These are phyloP conservation scores for Tolypocladium ophioglossoides DNA, from an alignment of 2,329 filamentous ascomycete genomes.

Conservation along the genomic window DNA sequence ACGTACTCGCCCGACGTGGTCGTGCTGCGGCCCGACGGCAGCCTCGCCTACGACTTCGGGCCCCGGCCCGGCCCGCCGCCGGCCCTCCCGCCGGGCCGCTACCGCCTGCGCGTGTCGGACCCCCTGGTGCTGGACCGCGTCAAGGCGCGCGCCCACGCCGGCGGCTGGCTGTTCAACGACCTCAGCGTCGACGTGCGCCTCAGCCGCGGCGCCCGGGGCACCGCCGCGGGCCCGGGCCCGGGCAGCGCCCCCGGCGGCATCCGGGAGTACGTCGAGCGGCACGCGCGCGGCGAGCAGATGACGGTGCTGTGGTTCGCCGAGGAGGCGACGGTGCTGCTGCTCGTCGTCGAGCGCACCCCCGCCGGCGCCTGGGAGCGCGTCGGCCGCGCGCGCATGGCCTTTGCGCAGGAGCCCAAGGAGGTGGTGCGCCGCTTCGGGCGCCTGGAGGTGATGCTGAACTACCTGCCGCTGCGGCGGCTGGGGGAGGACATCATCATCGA, in stretches of 20 bases:
- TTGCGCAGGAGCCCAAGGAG: constrained; percentile 20
- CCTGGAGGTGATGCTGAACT: constrained; percentile 20
- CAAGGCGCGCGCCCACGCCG: constrained; percentile 19
- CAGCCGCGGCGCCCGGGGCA: constrained; percentile 15
- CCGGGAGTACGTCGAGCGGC: constrained; percentile 21
- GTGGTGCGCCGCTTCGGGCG: constrained; percentile 17
- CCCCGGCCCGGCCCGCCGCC: constrained; percentile 8
- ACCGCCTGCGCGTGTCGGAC: constrained; percentile 20
- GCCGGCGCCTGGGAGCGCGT: constrained; percentile 20
- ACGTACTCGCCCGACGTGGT: constrained; percentile 22
- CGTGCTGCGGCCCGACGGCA: constrained; percentile 17
- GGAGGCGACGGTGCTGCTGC: constrained; percentile 20
- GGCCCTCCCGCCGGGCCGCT: constrained; percentile 13
- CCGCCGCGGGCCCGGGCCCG: not conserved
- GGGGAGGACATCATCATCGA: constrained; percentile 23
- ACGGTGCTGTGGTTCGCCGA: constrained; percentile 25
- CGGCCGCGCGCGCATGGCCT: constrained; percentile 24
- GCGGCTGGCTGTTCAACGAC: constrained; percentile 24
- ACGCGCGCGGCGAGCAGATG: constrained; percentile 24
- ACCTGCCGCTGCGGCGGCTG: constrained; percentile 19
- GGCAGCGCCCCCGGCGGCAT: constrained; percentile 10
- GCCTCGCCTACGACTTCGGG: constrained; percentile 20
- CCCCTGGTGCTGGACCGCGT: constrained; percentile 22
- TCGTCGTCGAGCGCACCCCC: constrained; percentile 18
- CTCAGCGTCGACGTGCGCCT: constrained; percentile 21